Evolutionary conservation across 306 rosid species (phyloP), one percentile per base, ranked within the genome.

Genomic region (Begonia masoniana): DNA sequence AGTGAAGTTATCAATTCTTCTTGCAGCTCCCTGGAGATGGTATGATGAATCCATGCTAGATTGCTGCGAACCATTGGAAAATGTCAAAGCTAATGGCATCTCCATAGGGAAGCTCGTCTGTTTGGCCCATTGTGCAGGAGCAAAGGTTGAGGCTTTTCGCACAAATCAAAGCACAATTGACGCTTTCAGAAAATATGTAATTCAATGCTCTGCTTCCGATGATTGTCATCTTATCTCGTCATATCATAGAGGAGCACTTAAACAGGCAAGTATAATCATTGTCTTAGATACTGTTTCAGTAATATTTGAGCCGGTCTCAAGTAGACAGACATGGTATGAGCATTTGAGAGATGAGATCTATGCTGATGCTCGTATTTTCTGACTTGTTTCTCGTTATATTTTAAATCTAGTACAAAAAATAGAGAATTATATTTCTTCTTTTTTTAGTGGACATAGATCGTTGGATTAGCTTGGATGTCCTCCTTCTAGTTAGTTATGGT

Each of bases 1-100:
- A 17, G 19, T 17, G 19, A 17, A 17, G 19, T 17, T 43, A 43
- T 9, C 12, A 43, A 43, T 12, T 43, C 13, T 43, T 1, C 10
- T 43, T 9, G 24, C 59, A 91, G 95, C 96, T 17, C 94, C 97
- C 59, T 85, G 97, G 97, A 91, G 96, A 75, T 91, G 97, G 97
- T 85, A 80, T 54, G 97, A 91, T 76, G 97, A 91, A 58, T 78
- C 97, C 36, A 91, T 91, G 97, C 52, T 91, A 64, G 97, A 91
- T 62, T 91, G 96, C 43, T 91, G 97, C 51, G 97, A 91, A 39
- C 81, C 97, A 51, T 65, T 91, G 58, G 96, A 91, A 59, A 78
- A 52, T 35, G 89, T 91, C 56, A 85, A 77, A 70, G 75, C 79
- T 35, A 72, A 68, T 61, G 97, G 97, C 64, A 85, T 91, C 74